A percentile compares a stretch with the other conserved stretches of the same genome.
Conservation (phyloP, 495 filamentous ascomycete genomes). For the Penicillium parvum region DNA sequence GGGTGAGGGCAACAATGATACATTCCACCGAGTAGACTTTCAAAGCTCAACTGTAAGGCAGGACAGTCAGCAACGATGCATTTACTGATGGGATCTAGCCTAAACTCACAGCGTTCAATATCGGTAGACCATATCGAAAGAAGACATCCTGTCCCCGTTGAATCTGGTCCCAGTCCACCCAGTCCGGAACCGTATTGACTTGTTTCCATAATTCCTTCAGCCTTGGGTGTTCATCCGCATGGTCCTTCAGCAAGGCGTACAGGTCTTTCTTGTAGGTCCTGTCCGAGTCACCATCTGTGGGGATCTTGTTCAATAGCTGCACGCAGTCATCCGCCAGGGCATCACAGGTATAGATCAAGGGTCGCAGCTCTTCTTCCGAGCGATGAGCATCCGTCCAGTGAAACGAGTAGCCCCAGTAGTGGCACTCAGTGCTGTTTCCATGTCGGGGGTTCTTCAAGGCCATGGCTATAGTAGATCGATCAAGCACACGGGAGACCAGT, state of each 20-base stretch:
- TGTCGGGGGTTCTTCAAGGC: conserved; percentile 10
- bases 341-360: conserved; percentile 63
- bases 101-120: conserved; percentile 44
- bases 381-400: conserved; percentile 64
- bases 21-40: conserved; percentile 42
- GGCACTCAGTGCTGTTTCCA: conserved; percentile 24
- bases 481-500: background rate
- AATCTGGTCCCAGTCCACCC: conserved; percentile 83
- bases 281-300: conserved; percentile 24
- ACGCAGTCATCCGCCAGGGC: conserved; percentile 61
- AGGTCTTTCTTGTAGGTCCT: conserved; percentile 48
- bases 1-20: conserved; percentile 1
- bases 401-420: conserved; percentile 65
- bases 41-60: conserved; percentile 29
- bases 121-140: conserved; percentile 67
- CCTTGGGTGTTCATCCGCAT: conserved; percentile 53
- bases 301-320: conserved; percentile 54
- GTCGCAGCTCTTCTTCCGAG: conserved; percentile 55
- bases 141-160: conserved; percentile 56
- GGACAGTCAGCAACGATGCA: background rate
- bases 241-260: conserved; percentile 55
- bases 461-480: conserved; percentile 7
- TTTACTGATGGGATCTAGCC: background rate
- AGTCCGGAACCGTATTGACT: conserved; percentile 64
- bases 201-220: conserved; percentile 61